Evolutionary conservation across 1,284 basidiomycete genomes (phyloP).

Genomic region (Gomphus bonarii): DNA sequence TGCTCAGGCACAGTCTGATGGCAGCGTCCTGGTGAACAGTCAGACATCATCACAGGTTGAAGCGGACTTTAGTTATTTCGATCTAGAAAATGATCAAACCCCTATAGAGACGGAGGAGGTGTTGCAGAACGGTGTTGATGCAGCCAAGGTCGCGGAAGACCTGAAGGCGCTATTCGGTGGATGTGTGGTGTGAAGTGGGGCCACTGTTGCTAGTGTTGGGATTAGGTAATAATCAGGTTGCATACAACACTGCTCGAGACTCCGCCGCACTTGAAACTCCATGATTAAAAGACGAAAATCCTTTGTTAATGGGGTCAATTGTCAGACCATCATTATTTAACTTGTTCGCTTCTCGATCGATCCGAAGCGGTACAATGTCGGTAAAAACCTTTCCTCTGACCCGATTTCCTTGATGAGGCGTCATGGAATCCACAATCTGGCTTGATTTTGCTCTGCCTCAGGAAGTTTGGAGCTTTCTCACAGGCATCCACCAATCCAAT

Average conservation of each 20-base stretch:
- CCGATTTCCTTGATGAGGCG: neutral
- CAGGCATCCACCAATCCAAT: neutral
- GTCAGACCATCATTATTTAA: neutral
- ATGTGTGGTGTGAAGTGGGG: constrained; percentile 6
- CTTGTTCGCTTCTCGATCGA: neutral
- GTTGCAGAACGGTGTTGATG: constrained; percentile 3
- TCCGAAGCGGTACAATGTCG: neutral
- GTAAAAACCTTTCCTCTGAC: neutral
- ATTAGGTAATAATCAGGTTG: neutral
- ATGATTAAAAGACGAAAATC: neutral
- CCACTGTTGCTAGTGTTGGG: neutral
- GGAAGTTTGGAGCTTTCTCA: neutral
- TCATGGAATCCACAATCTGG: neutral
- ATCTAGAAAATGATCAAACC: neutral
- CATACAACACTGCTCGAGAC: neutral
- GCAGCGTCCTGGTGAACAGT: neutral
- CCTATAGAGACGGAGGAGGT: neutral
- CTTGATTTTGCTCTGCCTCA: neutral
- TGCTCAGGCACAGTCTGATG: constrained; percentile 7
- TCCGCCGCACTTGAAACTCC: neutral
- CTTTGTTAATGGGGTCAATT: neutral
- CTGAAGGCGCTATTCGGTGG: constrained; percentile 11
- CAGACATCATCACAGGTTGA: neutral
- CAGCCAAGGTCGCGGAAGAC: constrained; percentile 9
- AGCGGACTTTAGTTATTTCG: constrained; percentile 1